Evolutionary conservation across 1,284 basidiomycete species (phyloP), one percentile per base, ranked within the genome.

Genomic region (Peniophora sp.): DNA sequence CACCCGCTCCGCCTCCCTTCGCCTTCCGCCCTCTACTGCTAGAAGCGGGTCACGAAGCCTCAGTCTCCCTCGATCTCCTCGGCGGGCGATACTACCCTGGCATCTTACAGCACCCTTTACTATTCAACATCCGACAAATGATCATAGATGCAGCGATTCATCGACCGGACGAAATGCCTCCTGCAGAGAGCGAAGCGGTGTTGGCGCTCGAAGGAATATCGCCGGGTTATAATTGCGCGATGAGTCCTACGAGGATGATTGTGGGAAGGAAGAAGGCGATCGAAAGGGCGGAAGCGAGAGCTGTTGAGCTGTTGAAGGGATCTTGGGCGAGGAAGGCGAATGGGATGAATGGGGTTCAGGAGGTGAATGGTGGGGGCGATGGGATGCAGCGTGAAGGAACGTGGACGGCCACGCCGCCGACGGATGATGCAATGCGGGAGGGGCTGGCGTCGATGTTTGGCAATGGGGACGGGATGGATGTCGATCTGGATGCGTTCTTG

Each of bases 81-180:
- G 77, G 78, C 38, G 87, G 87, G 27, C 73, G 87, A 50, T 90
- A 90, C 63, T 90, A 90, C 61, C 83, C 87, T 3, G 66, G 72
- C 8, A 68, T 90, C 19, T 70, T 86, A 25, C 59, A 67, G 11
- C 85, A 89, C 58, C 82, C 83, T 0, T 67, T 80, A 23, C 64
- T 88, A 38, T 63, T 65, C 11, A 60, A 65, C 2, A 58, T 58
- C 25, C 58, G 84, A 3, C 60, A 68, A 24, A 59, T 65, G n/a
- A 74, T 74, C 2, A 53, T 75, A 38, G 55, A 56, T 38, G 48
- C 38, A 12, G 43, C 52, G 34, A 47, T 48, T 1, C 12, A 32
- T 32, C 5, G 27, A 32, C 27, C 39, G 35, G 25, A 45, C 20
- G 23, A 45, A 22, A 9, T 8, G 20, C 12, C 14, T n/a, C 10